Evolutionary conservation across 192 early-diverging fungal genomes (phyloP).

Genomic region (Spizellomyces punctatus): DNA sequence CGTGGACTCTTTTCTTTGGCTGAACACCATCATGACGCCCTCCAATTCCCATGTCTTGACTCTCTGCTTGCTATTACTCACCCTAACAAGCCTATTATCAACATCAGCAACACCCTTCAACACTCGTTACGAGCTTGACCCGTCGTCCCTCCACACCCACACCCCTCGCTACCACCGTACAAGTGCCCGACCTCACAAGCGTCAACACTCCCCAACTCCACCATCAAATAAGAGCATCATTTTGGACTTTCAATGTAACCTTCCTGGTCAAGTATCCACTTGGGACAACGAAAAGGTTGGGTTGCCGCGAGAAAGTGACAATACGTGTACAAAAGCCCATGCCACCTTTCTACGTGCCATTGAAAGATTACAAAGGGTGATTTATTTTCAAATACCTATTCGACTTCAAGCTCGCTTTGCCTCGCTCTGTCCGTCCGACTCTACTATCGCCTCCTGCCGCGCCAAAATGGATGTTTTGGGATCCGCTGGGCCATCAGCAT

Average conservation of each 20-base stretch:
- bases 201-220: not conserved
- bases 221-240: not conserved
- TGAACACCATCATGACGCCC: too few species aligned
- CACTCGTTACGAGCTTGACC: not conserved
- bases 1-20: too few species aligned
- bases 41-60: too few species aligned
- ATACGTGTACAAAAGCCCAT: conserved; percentile 20
- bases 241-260: conserved; percentile 2
- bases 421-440: conserved; percentile 24
- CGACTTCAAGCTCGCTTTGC: conserved; percentile 15
- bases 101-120: too few species aligned
- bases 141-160: not conserved
- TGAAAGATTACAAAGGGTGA: conserved; percentile 19
- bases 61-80: too few species aligned
- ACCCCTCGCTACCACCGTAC: conserved; percentile 1
- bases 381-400: conserved; percentile 31
- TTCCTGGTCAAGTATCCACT: not conserved
- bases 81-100: too few species aligned
- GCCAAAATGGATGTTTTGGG: conserved; percentile 31
- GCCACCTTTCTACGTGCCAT: conserved; percentile 22
- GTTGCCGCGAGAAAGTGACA: not conserved
- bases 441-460: conserved; percentile 15
- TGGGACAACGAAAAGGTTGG: not conserved
- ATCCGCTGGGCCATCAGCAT: conserved; percentile 32
- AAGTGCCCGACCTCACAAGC: not conserved